phyloP scores from a whole-genome alignment of 805 yeast genomes.

The Myxozyma neglecta region DNA sequence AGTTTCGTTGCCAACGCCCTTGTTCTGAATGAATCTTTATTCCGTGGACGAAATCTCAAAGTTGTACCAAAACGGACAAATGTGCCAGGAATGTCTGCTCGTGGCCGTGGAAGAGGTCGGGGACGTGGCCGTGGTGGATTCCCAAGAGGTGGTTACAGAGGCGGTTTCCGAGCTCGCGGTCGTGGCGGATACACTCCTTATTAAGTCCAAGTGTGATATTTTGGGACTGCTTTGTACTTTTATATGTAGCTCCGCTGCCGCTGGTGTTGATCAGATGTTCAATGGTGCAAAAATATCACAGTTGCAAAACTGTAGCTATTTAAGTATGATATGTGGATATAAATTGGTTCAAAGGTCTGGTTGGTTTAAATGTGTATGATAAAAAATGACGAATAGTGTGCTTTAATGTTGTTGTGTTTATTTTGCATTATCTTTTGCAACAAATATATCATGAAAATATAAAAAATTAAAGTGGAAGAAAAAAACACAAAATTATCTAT shows the following conservation, averaged over 20 bases:
- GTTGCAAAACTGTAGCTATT: too few relatives aligned
- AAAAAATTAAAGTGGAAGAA: neutral
- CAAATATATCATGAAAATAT: neutral
- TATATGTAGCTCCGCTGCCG: neutral
- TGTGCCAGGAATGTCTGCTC: slow-evolving; percentile 63
- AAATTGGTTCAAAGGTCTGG: neutral
- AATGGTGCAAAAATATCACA: too few relatives aligned
- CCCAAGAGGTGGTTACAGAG: slow-evolving; percentile 38
- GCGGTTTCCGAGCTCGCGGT: slow-evolving; percentile 46
- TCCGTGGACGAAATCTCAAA: slow-evolving; percentile 69
- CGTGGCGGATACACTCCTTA: slow-evolving; percentile 52
- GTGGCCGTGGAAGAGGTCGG: slow-evolving; percentile 54
- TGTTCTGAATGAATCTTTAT: slow-evolving; percentile 60
- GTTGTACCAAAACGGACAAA: slow-evolving; percentile 80
- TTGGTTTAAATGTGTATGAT: slow-evolving; percentile 2
- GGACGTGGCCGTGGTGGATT: slow-evolving; percentile 44
- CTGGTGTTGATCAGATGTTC: too few relatives aligned
- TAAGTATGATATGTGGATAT: neutral
- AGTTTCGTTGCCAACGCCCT: slow-evolving; percentile 66
- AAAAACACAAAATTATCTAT: neutral
- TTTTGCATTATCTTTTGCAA: neutral
- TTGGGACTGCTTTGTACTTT: neutral
- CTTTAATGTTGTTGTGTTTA: neutral
- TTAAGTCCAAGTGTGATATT: slow-evolving; percentile 28
- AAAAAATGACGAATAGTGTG: neutral